Percentiles rank a stretch among this genome's conserved stretches.
These are phyloP conservation scores for Plectosphaerella sp. DNA, from an alignment of 2,329 filamentous ascomycete genomes.

Conservation along the genomic window DNA sequence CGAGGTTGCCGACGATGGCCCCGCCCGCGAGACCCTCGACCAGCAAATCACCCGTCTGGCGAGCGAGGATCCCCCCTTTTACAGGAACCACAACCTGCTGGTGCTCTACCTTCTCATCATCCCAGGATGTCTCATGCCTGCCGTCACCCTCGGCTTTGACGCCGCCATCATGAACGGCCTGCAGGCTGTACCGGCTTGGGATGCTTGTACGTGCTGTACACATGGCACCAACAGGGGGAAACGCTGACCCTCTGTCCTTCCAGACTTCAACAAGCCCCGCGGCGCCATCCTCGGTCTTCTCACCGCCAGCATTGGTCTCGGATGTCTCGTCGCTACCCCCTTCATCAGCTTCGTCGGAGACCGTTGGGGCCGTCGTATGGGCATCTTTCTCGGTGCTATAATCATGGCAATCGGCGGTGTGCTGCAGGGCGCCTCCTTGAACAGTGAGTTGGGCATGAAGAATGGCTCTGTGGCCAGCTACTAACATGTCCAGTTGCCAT, in stretches of 20 bases:
- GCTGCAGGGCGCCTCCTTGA: slow-evolving; percentile 46
- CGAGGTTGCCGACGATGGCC: not conserved
- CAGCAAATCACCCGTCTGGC: not conserved
- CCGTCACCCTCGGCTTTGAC: not conserved
- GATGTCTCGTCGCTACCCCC: slow-evolving; percentile 53
- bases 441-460: slow-evolving; percentile 26
- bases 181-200: not conserved
- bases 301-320: slow-evolving; percentile 54
- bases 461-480: not conserved
- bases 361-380: slow-evolving; percentile 49
- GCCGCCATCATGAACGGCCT: not conserved
- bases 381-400: slow-evolving; percentile 48
- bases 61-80: slow-evolving; percentile 1
- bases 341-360: slow-evolving; percentile 54
- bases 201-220: slow-evolving; percentile 10
- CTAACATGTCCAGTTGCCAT: slow-evolving; percentile 14
- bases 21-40: not conserved
- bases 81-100: not conserved
- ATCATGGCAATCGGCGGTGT: slow-evolving; percentile 51
- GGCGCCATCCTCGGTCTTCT: slow-evolving; percentile 49
- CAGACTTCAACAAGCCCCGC: slow-evolving; percentile 39
- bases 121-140: not conserved
- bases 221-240: not conserved
- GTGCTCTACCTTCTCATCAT: not conserved
- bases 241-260: slow-evolving; percentile 7